These are phyloP conservation scores for Coemansia sp. DNA, from an alignment of 192 early-diverging fungal genomes.

Conservation along the genomic window DNA sequence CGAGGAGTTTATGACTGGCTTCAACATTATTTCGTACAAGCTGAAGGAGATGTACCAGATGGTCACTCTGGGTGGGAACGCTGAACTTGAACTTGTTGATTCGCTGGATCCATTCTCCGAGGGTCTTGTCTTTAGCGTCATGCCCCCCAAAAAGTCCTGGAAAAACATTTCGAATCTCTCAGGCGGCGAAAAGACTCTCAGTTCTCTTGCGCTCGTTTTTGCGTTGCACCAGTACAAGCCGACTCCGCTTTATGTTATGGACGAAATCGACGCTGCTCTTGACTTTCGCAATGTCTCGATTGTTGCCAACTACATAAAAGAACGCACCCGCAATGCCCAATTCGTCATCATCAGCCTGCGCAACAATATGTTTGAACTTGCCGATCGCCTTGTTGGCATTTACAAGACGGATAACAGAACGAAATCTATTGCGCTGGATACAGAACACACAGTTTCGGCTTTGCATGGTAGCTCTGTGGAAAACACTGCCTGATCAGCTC, in stretches of 20 bases:
- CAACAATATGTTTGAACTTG: slow-evolving; percentile 99
- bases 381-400: slow-evolving; percentile 96
- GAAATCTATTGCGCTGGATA: slow-evolving; percentile 63
- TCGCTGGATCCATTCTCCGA: slow-evolving; percentile 97
- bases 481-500: neutral
- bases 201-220: slow-evolving; percentile 98
- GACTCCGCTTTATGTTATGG: slow-evolving; percentile 99
- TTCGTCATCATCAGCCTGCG: slow-evolving; percentile 98
- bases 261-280: slow-evolving; percentile 98
- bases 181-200: slow-evolving; percentile 99
- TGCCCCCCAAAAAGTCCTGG: slow-evolving; percentile 99
- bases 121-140: slow-evolving; percentile 96
- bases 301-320: slow-evolving; percentile 98
- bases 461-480: slow-evolving; percentile 8
- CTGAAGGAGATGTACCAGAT: slow-evolving; percentile 99
- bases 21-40: slow-evolving; percentile 87
- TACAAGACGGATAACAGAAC: slow-evolving; percentile 95
- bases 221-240: slow-evolving; percentile 99
- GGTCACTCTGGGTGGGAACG: slow-evolving; percentile 97
- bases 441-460: slow-evolving; percentile 31
- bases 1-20: slow-evolving; percentile 95
- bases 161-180: slow-evolving; percentile 98
- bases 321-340: slow-evolving; percentile 95
- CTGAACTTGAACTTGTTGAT: slow-evolving; percentile 97
- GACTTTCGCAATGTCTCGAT: slow-evolving; percentile 99